phyloP scores from a whole-genome alignment of 805 yeast species.

The Kazachstania kunashirensis region DNA sequence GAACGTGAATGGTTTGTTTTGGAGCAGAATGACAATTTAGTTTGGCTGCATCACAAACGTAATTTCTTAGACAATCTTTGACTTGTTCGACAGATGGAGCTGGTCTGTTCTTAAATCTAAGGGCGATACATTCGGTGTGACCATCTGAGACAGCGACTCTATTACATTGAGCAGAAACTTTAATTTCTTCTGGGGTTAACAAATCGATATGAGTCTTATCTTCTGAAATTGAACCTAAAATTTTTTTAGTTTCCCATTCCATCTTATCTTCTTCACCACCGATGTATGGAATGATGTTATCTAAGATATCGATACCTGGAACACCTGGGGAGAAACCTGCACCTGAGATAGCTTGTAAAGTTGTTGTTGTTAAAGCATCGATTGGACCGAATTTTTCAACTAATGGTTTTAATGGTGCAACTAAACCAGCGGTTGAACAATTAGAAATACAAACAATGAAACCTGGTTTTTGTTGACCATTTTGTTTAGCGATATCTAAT shows the following conservation, averaged over 20 bases:
- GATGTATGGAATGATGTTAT: slow-evolving; percentile 89
- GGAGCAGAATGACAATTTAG: slow-evolving; percentile 91
- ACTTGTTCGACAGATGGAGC: slow-evolving; percentile 80
- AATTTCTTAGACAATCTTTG: slow-evolving; percentile 58
- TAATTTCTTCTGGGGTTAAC: slow-evolving; percentile 58
- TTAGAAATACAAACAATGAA: slow-evolving; percentile 90
- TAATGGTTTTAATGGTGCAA: slow-evolving; percentile 93
- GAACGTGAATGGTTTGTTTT: slow-evolving; percentile 77
- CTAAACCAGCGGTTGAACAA: slow-evolving; percentile 97
- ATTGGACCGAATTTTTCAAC: slow-evolving; percentile 86
- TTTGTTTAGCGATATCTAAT: slow-evolving; percentile 43
- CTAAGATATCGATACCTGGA: slow-evolving; percentile 87
- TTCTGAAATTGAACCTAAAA: slow-evolving; percentile 54
- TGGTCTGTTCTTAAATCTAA: slow-evolving; percentile 71
- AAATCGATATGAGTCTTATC: slow-evolving; percentile 48
- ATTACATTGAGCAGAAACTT: slow-evolving; percentile 92
- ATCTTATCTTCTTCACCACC: slow-evolving; percentile 97
- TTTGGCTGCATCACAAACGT: slow-evolving; percentile 71
- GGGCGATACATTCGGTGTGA: slow-evolving; percentile 89
- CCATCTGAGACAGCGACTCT: slow-evolving; percentile 97
- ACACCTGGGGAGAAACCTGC: slow-evolving; percentile 98
- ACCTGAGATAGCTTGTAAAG: slow-evolving; percentile 95
- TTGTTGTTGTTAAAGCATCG: slow-evolving; percentile 76
- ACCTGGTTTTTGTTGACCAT: slow-evolving; percentile 57
- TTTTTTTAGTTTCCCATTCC: slow-evolving; percentile 97